These are phyloP conservation scores for Agrocybe praecox DNA, from an alignment of 768 basidiomycete genomes.

Conservation along the genomic window DNA sequence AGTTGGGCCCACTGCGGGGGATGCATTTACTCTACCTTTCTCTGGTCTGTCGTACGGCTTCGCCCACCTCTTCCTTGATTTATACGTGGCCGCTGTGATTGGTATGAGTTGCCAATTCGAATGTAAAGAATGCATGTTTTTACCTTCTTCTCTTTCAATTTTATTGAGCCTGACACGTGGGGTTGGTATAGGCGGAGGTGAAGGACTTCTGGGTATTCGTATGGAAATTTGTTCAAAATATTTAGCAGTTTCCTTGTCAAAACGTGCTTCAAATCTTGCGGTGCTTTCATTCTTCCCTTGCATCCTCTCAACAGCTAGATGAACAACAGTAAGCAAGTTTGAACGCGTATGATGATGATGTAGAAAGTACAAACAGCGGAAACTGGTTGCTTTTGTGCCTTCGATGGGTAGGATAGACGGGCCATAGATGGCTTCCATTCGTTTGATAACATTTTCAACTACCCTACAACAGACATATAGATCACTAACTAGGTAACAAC, in stretches of 20 bases:
- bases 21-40: not conserved
- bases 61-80: conserved; percentile 2
- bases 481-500: conserved; percentile 10
- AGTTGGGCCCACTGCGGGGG: not conserved
- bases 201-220: not conserved
- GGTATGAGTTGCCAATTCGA: not conserved
- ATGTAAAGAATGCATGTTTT: not conserved
- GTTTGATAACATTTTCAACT: conserved; percentile 27
- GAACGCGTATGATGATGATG: not conserved
- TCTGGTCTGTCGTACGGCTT: not conserved
- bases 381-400: conserved; percentile 15
- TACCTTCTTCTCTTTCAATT: conserved; percentile 4
- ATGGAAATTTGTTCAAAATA: not conserved
- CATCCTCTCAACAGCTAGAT: conserved; percentile 18
- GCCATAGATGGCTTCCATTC: conserved; percentile 28
- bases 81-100: not conserved
- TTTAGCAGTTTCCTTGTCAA: not conserved
- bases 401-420: conserved; percentile 18
- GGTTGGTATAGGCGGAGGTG: not conserved
- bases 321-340: not conserved
- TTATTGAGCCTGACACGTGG: not conserved
- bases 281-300: conserved; percentile 3
- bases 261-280: conserved; percentile 2
- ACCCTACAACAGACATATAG: conserved; percentile 23
- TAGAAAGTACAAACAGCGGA: conserved; percentile 15